These are phyloP conservation scores for Talaromyces borbonicus DNA, from an alignment of 495 filamentous ascomycete species.

Conservation along the genomic window DNA sequence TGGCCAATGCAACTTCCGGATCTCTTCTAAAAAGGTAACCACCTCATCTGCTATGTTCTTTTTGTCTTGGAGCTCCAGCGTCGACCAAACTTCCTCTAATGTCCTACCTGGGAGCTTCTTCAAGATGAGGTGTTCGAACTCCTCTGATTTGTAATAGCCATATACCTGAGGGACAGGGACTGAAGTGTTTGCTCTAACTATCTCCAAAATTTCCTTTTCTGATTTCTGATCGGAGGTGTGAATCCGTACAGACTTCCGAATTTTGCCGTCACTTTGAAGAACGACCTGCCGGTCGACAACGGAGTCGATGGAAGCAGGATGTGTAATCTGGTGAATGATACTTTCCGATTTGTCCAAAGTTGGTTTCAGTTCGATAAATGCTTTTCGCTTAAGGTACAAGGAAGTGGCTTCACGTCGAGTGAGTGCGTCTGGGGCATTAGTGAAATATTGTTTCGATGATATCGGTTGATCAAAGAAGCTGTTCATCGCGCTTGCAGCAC, in stretches of 20 bases:
- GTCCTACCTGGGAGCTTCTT: slow-evolving; percentile 4
- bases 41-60: slow-evolving; percentile 3
- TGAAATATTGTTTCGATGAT: too few species aligned
- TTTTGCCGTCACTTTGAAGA: slow-evolving; percentile 21
- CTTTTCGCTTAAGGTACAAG: too few species aligned
- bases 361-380: too few species aligned
- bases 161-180: slow-evolving; percentile 8
- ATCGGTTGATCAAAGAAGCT: too few species aligned
- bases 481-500: too few species aligned
- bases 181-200: not conserved
- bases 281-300: too few species aligned
- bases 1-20: slow-evolving; percentile 1
- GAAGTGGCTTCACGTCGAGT: too few species aligned
- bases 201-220: slow-evolving; percentile 8
- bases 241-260: slow-evolving; percentile 39
- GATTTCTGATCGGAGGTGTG: slow-evolving; percentile 9
- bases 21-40: not conserved
- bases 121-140: slow-evolving; percentile 5
- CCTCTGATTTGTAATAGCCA: slow-evolving; percentile 4
- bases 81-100: slow-evolving; percentile 3
- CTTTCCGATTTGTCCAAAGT: too few species aligned
- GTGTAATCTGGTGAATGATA: too few species aligned
- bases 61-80: not conserved
- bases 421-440: too few species aligned
- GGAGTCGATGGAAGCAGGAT: too few species aligned